Base-by-base conservation (phyloP, 2,329 filamentous ascomycete genomes). In the Monosporascus sp. region DNA sequence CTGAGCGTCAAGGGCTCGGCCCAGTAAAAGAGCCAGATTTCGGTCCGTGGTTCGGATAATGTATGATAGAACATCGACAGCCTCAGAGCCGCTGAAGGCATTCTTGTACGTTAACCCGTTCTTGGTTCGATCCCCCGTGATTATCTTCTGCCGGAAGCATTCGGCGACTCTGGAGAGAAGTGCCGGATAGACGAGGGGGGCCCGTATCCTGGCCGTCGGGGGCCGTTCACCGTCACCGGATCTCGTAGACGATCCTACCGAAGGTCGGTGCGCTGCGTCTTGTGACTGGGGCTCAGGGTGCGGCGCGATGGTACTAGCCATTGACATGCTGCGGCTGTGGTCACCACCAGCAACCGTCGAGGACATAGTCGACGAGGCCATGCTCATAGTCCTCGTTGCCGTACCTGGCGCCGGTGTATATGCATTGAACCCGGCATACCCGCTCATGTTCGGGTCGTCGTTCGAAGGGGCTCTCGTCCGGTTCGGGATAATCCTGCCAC, bases 31-130 rank as follows among this genome's bases (percentile, higher is more conserved):
- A 11, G 94, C 94, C 56, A 99, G 77, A 68, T 99, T 99, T 55
- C 94, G 85, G 72, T 99, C 94, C 1, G 91, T 96, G 1, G 94
- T 99, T 66, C 95, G 88, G 71, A 99, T 97, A 60, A 99, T 97
- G 67, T 95, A 96, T 1, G 90, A 90, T 59, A 99, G 88, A 54
- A 97, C 81, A 69, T 99, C 94, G 20, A 99, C 94, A 20, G 94
- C 93, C 69, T 99, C 94, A 24, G 90, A 88, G 61, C 94, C 94
- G 56, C 91, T 96, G 69, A 99, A 99, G 3, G 93, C 90, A 72
- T 94, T 96, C 70, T 96, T 96, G 76, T 99, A 99, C 2, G 93
- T 91, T 56, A 99, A 78, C 52, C 93, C 93, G 77, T 99, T 97
- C 79, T 99, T 99, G 59, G 91, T 91, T 58, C 92, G 85, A 65